Base-by-base conservation (phyloP, 176 grass and related monocot genomes). In the Oryza rufipogon region DNA sequence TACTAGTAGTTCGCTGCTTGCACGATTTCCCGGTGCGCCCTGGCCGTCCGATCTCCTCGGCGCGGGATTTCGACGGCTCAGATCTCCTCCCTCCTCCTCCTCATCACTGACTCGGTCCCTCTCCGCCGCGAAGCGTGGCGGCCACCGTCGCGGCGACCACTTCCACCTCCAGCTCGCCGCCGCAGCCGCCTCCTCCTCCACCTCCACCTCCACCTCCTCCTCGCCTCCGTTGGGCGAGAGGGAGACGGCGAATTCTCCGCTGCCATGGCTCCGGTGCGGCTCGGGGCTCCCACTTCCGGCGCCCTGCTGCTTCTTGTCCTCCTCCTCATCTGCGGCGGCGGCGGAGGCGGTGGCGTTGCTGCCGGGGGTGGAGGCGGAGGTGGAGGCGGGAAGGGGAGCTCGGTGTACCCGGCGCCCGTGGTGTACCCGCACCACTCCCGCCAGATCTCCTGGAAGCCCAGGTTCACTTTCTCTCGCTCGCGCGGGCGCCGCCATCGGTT, bases 361-460 rank as follows among this genome's bases (percentile, higher is more conserved):
- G 69, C 64, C 8, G 49, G 52, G 3, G 80, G 22, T 12, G 71
- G 72, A 28, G 82, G 36, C 1, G 36, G 36, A 38, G 36, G 36
- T 38, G 70, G 23, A 6, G 58, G 64, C 2, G 42, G 19, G 11
- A 86, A 65, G 80, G 88, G 88, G 0, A 87, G 56, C 84, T 84
- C 80, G 17, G 88, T 86, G 32, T 90, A 87, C 63, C 77, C 85
- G 34, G 64, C 83, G 30, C 8, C 66, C 42, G 74, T 94, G 19
- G 81, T 96, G 8, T 75, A 94, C 81, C 93, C 93, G 20, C 81
- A 87, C 32, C 89, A 89, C 87, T 92, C 93, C 70, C 87, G 75
- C 51, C 91, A 90, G 90, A 87, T 99, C 86, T 99, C 96, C 19
- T 94, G 83, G 81, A 91, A 92, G 44, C 96, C 96, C 80, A 92